Conservation (phyloP, 352 stramenopile species). For the Globisporangium carolinianum region DNA sequence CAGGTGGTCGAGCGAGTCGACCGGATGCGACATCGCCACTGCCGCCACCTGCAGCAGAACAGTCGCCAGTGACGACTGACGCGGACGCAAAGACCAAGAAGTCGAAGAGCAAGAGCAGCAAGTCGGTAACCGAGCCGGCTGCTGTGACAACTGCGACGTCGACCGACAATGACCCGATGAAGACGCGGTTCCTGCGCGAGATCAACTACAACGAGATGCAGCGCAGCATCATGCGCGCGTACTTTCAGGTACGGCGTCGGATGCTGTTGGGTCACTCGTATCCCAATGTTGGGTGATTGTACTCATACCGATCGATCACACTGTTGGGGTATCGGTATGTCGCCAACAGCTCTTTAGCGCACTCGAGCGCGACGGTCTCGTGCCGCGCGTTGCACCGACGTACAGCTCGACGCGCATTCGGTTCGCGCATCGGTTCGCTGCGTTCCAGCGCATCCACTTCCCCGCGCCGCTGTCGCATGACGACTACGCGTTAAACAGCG, state of each 20-base stretch:
- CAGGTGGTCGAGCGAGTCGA: neutral
- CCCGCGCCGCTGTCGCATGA: constrained; percentile 62
- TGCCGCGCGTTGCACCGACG: constrained; percentile 31
- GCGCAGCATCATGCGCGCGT: constrained; percentile 66
- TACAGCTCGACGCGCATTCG: constrained; percentile 65
- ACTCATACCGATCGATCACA: too few species aligned
- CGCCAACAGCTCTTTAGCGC: constrained; percentile 38
- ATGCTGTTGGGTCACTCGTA: too few species aligned
- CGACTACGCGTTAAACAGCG: constrained; percentile 69
- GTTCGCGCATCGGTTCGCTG: constrained; percentile 72
- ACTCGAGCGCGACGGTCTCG: constrained; percentile 61
- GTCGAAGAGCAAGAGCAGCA: constrained; percentile 19
- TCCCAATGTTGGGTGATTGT: too few species aligned
- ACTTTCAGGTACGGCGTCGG: constrained; percentile 45
- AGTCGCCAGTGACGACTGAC: neutral
- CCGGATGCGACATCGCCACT: constrained; percentile 1
- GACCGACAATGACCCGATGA: constrained; percentile 30
- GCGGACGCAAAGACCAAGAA: constrained; percentile 7
- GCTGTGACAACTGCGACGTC: constrained; percentile 1
- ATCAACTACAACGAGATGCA: constrained; percentile 78
- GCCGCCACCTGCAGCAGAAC: too few species aligned
- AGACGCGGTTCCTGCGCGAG: constrained; percentile 59
- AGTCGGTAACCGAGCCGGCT: constrained; percentile 15
- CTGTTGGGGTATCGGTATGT: too few species aligned
- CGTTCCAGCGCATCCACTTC: constrained; percentile 71